These are phyloP conservation scores for Micromonas pusilla DNA, from an alignment of 139 green algal species.

Conservation along the genomic window DNA sequence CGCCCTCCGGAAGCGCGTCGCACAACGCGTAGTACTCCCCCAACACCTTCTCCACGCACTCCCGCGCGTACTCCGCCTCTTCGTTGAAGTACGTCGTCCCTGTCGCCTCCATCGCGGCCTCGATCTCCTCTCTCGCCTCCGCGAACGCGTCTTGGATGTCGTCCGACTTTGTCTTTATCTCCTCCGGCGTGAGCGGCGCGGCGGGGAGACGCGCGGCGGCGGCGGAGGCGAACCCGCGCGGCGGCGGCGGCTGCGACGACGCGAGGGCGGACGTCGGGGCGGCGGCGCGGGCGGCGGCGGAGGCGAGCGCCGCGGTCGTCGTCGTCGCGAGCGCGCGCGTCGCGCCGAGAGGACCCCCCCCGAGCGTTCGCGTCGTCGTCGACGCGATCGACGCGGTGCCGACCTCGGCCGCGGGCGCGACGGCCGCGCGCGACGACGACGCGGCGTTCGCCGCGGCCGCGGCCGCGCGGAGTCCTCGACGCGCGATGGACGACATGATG, in stretches of 20 bases:
- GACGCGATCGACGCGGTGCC: slow-evolving; percentile 1
- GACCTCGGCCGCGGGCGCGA: not conserved
- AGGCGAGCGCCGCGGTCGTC: not conserved
- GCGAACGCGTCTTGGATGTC: slow-evolving; percentile 36
- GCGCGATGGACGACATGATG: no score
- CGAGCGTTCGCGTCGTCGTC: not conserved
- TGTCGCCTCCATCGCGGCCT: slow-evolving; percentile 35
- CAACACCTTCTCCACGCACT: not conserved
- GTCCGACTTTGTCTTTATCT: slow-evolving; percentile 17
- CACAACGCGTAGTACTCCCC: not conserved
- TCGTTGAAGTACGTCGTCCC: slow-evolving; percentile 46
- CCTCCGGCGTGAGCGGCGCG: not conserved
- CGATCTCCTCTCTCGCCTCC: slow-evolving; percentile 43
- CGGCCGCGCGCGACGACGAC: not conserved
- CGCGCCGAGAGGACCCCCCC: not conserved
- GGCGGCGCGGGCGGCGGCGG: no score
- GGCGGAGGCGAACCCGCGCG: not conserved
- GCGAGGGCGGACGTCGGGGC: not conserved
- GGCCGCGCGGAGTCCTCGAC: no score
- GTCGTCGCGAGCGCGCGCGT: not conserved
- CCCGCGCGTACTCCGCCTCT: slow-evolving; percentile 30
- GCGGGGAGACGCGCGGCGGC: no score
- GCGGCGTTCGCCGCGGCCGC: not conserved
- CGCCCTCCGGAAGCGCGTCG: not conserved
- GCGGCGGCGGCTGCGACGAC: not conserved